Percentiles rank a stretch among this genome's conserved stretches.
Conservation (phyloP, 257 asterid genomes). For the Ilex aquifolium region DNA sequence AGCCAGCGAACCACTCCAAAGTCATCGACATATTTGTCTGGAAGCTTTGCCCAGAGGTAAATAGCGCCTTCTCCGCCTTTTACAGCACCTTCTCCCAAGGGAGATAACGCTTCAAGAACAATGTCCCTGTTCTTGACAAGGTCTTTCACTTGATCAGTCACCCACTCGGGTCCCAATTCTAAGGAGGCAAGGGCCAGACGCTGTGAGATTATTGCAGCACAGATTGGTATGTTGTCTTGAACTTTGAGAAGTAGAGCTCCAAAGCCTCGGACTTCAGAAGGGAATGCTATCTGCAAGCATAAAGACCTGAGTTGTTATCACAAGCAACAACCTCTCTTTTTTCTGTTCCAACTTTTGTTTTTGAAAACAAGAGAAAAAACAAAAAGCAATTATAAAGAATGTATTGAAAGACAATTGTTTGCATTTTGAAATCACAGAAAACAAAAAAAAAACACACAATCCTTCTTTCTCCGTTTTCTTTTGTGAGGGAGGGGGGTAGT, state of each 20-base stretch:
- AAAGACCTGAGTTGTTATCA: neutral
- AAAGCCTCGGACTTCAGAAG: conserved; percentile 72
- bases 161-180: conserved; percentile 92
- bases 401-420: no score
- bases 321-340: neutral
- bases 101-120: conserved; percentile 64
- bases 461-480: neutral
- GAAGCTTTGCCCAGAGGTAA: conserved; percentile 94
- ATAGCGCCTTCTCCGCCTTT: conserved; percentile 97
- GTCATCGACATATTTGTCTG: conserved; percentile 47
- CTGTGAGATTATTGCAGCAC: conserved; percentile 82
- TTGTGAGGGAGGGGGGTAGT: neutral
- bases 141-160: conserved; percentile 50
- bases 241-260: conserved; percentile 77
- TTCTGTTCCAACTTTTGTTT: neutral
- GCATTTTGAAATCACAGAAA: no score
- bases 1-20: conserved; percentile 80
- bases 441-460: neutral
- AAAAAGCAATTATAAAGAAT: no score
- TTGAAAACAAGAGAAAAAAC: neutral
- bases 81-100: conserved; percentile 69
- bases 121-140: conserved; percentile 66
- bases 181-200: conserved; percentile 70
- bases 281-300: conserved; percentile 75
- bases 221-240: conserved; percentile 96